Percentiles rank a stretch among this genome's conserved stretches.
phyloP scores from a whole-genome alignment of 164 flowering plant species.

The Macadamia tetraphylla region DNA sequence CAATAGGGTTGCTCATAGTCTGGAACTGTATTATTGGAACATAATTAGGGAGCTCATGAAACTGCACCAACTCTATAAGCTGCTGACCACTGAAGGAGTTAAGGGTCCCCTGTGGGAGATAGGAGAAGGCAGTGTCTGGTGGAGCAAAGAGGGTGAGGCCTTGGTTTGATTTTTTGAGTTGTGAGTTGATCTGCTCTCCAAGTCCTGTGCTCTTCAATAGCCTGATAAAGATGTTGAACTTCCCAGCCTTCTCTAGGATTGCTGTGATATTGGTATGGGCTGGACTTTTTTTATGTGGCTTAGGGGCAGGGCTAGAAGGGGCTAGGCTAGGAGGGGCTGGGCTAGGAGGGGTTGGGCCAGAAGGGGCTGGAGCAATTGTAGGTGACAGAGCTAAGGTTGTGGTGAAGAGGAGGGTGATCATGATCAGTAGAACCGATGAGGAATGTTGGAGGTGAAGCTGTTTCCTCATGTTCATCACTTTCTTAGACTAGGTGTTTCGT shows the following conservation, averaged over 20 bases:
- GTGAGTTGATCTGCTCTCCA: constrained; percentile 48
- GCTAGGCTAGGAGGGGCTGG: no score
- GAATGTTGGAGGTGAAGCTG: constrained; percentile 1
- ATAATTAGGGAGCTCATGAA: constrained; percentile 56
- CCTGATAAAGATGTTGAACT: constrained; percentile 26
- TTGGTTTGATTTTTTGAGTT: constrained; percentile 65
- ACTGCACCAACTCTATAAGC: constrained; percentile 54
- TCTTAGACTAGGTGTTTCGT: neutral
- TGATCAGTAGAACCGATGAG: constrained; percentile 5
- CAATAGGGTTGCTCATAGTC: constrained; percentile 73
- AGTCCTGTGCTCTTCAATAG: constrained; percentile 36
- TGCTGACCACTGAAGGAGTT: constrained; percentile 57
- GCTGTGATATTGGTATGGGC: constrained; percentile 17
- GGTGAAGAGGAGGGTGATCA: constrained; percentile 14
- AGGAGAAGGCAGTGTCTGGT: constrained; percentile 59
- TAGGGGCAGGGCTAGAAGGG: no score
- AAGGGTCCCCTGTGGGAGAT: constrained; percentile 59
- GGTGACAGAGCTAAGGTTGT: constrained; percentile 26
- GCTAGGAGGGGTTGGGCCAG: no score
- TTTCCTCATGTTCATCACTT: neutral
- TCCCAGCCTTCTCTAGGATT: constrained; percentile 29
- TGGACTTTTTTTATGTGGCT: no score
- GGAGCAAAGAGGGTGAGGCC: constrained; percentile 81
- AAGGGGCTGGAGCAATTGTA: neutral
- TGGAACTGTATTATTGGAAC: constrained; percentile 58